Evolutionary conservation across 305 asterid genomes (phyloP), one percentile per base, ranked within the genome.

Genomic region (Solanum chacoense): DNA sequence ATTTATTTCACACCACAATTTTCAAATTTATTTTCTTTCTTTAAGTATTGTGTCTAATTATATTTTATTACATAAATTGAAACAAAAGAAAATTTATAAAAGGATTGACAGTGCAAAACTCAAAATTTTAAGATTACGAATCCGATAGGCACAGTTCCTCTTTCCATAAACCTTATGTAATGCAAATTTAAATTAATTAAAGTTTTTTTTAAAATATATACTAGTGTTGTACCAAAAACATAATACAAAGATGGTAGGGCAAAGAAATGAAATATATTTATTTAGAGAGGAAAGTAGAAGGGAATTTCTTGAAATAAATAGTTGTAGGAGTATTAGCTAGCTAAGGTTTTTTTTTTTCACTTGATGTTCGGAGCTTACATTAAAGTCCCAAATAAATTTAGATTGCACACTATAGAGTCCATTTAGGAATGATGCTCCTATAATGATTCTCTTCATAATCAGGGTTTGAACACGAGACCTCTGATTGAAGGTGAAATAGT

Each of bases 71-170:
- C 18, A 5, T 6, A 24, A 67, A 67, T 24, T 67, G 2, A 5
- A 24, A 8, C 1, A 31, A 73, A 75, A 35, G 0, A 34, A 8
- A 4, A 0, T 65, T 65, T n/a, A 4, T 10, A 65, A 65, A 65
- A 4, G 3, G 0, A 11, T 65, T 4, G 1, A 65, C 7, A 65
- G 1, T 35, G 4, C 20, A 22, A 11, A 35, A 35, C 0, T 11
- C 31, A 35, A 6, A 35, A 76, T 35, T 1, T 75, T 75, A 75
- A 75, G 2, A 20, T 20, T 10, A 1, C 6, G 3, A 31, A 34
- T 75, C 11, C 3, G 0, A 6, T 3, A 2, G 3, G 3, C 1
- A 2, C 0, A 0, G 0, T 20, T n/a, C 1, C 20, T 35, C 31
- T 35, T 76, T 35, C 4, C 0, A 34, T 75, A 2, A 9, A 35